phyloP scores from a whole-genome alignment of 2,329 filamentous ascomycete species.

The Pseudogymnoascus sp. region DNA sequence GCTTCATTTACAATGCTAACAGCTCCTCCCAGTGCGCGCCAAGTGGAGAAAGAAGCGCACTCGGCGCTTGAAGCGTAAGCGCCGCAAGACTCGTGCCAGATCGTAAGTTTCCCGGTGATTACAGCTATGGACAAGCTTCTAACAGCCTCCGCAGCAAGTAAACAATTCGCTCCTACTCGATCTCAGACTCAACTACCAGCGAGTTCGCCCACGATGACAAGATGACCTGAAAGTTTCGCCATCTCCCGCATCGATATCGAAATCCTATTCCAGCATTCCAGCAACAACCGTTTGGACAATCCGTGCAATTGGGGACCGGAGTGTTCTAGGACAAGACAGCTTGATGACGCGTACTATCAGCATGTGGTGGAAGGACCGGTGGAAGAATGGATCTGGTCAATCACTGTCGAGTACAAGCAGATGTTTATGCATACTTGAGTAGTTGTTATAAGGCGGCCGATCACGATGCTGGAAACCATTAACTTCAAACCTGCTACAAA shows the following conservation, averaged over 20 bases:
- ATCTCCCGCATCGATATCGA: conserved; percentile 30
- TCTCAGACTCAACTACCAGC: conserved; percentile 31
- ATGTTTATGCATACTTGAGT: conserved; percentile 26
- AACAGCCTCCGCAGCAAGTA: conserved; percentile 32
- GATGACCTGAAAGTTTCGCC: conserved; percentile 24
- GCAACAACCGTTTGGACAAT: conserved; percentile 23
- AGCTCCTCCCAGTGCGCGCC: conserved; percentile 59
- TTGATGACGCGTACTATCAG: conserved; percentile 29
- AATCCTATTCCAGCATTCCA: conserved; percentile 28
- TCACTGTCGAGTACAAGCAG: conserved; percentile 25
- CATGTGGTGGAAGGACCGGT: conserved; percentile 27
- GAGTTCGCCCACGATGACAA: conserved; percentile 30
- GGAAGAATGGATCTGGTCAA: conserved; percentile 28
- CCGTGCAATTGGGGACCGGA: conserved; percentile 22
- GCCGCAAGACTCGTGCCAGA: conserved; percentile 98
- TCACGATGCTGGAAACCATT: conserved; percentile 25
- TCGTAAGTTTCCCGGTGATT: conserved; percentile 57
- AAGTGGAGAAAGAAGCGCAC: conserved; percentile 99
- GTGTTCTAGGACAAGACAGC: conserved; percentile 28
- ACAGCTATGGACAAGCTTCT: conserved; percentile 11
- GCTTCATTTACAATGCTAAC: conserved; percentile 29
- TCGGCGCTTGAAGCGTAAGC: conserved; percentile 98
- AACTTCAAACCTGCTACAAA: conserved; percentile 22
- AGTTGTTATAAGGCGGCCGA: conserved; percentile 24
- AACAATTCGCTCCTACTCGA: conserved; percentile 35